phyloP scores from a whole-genome alignment of 2,329 filamentous ascomycete species.

The Ophiobolus disseminans region DNA sequence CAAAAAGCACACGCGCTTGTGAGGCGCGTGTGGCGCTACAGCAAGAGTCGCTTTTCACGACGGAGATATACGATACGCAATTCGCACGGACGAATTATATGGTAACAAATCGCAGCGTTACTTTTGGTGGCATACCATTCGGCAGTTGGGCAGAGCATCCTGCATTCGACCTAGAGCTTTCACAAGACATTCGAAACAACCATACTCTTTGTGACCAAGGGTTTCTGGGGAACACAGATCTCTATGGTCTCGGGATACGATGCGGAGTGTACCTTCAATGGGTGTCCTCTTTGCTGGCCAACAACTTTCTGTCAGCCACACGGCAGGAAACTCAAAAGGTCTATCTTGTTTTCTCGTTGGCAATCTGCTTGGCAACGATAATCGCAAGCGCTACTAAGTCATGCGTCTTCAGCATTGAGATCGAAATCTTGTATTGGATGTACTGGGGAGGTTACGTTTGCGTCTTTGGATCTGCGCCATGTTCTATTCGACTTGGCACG shows the following conservation, averaged over 20 bases:
- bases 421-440: slow-evolving; percentile 1
- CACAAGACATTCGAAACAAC: neutral
- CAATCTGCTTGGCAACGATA: neutral
- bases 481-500: neutral
- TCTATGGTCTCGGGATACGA: neutral
- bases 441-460: neutral
- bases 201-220: neutral
- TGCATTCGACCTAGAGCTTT: too few species aligned
- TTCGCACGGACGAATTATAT: too few species aligned
- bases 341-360: neutral
- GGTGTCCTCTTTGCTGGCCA: neutral
- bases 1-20: too few species aligned
- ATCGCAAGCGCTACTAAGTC: neutral
- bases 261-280: neutral
- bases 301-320: neutral
- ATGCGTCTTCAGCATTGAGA: neutral
- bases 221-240: neutral
- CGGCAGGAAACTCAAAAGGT: neutral
- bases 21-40: too few species aligned
- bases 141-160: too few species aligned
- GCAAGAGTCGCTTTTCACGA: too few species aligned
- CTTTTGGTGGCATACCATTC: too few species aligned
- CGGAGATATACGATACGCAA: too few species aligned
- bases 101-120: too few species aligned
- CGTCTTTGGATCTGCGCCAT: neutral